Evolutionary conservation across 2,329 filamentous ascomycete species (phyloP).

Genomic region (Phialophora macrospora): DNA sequence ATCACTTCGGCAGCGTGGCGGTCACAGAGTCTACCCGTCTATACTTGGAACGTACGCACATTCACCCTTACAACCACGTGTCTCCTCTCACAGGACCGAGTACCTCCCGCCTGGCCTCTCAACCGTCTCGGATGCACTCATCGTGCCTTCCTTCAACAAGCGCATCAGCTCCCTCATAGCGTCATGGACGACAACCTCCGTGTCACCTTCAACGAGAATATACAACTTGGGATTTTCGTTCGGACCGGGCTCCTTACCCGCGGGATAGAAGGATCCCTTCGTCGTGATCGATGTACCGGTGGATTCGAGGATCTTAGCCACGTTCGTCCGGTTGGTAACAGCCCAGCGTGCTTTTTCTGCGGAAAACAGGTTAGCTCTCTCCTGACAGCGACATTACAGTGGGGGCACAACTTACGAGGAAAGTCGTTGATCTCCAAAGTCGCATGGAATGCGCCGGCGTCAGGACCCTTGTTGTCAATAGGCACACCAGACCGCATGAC

Average conservation of each 20-base stretch:
- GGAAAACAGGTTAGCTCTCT: conserved; percentile 19
- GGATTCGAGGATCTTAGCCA: conserved; percentile 94
- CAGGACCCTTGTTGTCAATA: conserved; percentile 97
- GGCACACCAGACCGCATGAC: conserved; percentile 89
- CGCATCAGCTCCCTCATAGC: conserved; percentile 90
- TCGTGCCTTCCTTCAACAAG: conserved; percentile 84
- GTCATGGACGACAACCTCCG: conserved; percentile 85
- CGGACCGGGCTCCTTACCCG: conserved; percentile 77
- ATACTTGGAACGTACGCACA: not conserved
- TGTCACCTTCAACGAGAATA: conserved; percentile 96
- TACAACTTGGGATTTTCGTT: conserved; percentile 90
- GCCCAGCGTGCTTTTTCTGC: conserved; percentile 93
- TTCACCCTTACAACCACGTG: not conserved
- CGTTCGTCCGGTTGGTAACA: conserved; percentile 97
- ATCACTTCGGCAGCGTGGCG: not conserved
- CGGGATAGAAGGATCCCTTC: conserved; percentile 86
- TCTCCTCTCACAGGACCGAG: conserved; percentile 68
- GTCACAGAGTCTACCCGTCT: not conserved
- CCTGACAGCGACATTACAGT: not conserved
- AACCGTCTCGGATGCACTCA: conserved; percentile 86
- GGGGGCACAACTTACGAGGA: conserved; percentile 64
- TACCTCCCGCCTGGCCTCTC: conserved; percentile 81
- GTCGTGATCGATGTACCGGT: conserved; percentile 97
- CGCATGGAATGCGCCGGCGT: conserved; percentile 94
- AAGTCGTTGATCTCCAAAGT: conserved; percentile 99